Evolutionary conservation across 495 filamentous ascomycete species (phyloP), one percentile per base, ranked within the genome.

Genomic region (Peziza echinospora): DNA sequence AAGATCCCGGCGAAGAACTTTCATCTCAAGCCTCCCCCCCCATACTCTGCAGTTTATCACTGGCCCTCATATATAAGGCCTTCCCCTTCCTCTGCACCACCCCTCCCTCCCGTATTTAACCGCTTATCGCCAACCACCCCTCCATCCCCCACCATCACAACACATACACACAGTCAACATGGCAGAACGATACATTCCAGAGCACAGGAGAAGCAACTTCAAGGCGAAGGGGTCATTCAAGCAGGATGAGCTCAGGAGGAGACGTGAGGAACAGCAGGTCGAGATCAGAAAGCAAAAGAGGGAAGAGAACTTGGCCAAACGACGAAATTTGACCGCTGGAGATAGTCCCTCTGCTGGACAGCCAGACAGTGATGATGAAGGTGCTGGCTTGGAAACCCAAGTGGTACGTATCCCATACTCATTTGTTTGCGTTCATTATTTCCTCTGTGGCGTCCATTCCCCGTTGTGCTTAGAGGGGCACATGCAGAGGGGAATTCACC

Each of bases 211-310:
- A 59, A 93, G 80, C 42, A 86, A 93, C 67, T 99, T 89, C 75
- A 99, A 99, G 77, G 91, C 91, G 49, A 91, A 89, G 71, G 82
- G 78, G 62, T 80, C 84, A 60, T 99, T 99, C 73, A 91, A 92
- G 72, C 85, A 85, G 53, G 91, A 99, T 64, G 91, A 99, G 68
- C 78, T 99, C 44, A 84, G 91, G 59, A 84, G 91, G 60, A 91
- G 91, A 63, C 91, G 91, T 63, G 91, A 99, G 61, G 91, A 99
- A 64, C 83, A 91, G 64, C 87, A 93, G 65, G 91, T 99, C 49
- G 91, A 99, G 71, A 96, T 99, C 59, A 74, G 91, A 51, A 93
- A 91, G 70, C 80, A 82, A 53, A 99, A 96, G 74, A 74, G 91
- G 53, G 91, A 99, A 60, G 91, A 99, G 68, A 93, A 93, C 65